Percentiles rank a stretch among this genome's conserved stretches.
Conservation (phyloP, 1,284 basidiomycete genomes). For the Boletus subluridellus region DNA sequence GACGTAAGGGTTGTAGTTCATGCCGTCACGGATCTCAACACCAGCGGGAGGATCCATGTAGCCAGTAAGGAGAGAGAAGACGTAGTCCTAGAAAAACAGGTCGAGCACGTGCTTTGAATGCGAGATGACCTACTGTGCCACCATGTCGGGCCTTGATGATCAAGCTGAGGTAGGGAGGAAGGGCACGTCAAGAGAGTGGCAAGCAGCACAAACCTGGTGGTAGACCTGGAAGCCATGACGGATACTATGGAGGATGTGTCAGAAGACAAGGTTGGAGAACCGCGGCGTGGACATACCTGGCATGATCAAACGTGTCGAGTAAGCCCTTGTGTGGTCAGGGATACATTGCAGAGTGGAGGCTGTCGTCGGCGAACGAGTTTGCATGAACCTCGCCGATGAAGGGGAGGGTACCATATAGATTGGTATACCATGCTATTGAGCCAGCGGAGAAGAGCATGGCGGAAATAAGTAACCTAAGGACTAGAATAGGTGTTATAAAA, state of each 20-base stretch:
- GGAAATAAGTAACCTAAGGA: constrained; percentile 68
- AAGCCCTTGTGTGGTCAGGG: constrained; percentile 91
- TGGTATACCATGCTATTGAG: constrained; percentile 93
- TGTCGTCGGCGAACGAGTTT: constrained; percentile 88
- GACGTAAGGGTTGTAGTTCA: constrained; percentile 99
- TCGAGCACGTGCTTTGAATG: constrained; percentile 6
- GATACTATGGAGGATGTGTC: constrained; percentile 57
- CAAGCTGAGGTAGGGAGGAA: constrained; percentile 95
- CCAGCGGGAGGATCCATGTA: constrained; percentile 97
- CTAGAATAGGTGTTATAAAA: constrained; percentile 33
- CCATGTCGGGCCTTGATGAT: constrained; percentile 99
- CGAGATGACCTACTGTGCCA: constrained; percentile 61
- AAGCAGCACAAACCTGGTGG: constrained; percentile 98
- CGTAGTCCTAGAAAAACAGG: constrained; percentile 79
- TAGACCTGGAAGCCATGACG: constrained; percentile 99
- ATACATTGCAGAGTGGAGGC: constrained; percentile 85
- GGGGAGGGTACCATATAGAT: constrained; percentile 86
- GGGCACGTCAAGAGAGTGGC: constrained; percentile 97
- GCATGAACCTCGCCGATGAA: constrained; percentile 88
- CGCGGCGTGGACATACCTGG: constrained; percentile 54
- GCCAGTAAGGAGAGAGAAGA: constrained; percentile 95
- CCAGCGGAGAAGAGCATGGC: constrained; percentile 80
- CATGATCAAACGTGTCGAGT: constrained; percentile 94
- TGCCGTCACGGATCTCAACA: constrained; percentile 92
- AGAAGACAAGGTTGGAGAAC: constrained; percentile 9